Conservation (phyloP, 768 basidiomycete genomes). For the Agaricus subrufescens region DNA sequence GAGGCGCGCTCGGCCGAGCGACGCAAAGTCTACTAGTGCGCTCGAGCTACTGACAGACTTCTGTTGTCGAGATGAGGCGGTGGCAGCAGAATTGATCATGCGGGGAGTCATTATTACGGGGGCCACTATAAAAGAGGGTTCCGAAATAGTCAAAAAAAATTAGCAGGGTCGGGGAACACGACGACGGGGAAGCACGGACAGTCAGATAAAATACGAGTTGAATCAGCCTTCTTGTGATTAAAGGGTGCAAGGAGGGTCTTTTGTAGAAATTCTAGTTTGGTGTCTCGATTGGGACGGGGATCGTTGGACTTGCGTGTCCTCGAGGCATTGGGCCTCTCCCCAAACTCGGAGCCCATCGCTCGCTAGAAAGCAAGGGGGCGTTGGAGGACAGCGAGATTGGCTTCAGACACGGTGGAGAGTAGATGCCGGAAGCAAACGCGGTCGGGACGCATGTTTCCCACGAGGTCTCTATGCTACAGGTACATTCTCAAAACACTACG, state of each 20-base stretch:
- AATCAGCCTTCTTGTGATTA: conserved; percentile 61
- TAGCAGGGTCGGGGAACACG: not conserved
- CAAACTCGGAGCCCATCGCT: conserved; percentile 34
- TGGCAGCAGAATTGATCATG: conserved; percentile 69
- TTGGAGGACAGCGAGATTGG: conserved; percentile 1
- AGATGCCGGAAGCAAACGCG: not conserved
- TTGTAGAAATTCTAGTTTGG: conserved; percentile 59
- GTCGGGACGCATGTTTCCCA: conserved; percentile 6
- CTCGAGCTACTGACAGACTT: conserved; percentile 28
- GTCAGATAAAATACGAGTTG: conserved; percentile 69
- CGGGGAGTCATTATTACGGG: conserved; percentile 88
- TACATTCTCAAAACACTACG: not conserved
- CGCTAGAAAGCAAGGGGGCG: not conserved
- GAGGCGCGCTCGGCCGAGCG: conserved; percentile 75
- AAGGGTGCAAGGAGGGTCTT: conserved; percentile 72
- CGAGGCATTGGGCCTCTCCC: conserved; percentile 14
- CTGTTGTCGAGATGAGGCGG: conserved; percentile 51
- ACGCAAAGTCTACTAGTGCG: conserved; percentile 62
- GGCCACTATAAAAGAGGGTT: conserved; percentile 48
- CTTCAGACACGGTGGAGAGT: not conserved
- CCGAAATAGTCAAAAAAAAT: conserved; percentile 3
- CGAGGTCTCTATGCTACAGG: conserved; percentile 8
- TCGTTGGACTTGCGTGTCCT: conserved; percentile 20
- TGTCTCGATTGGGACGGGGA: conserved; percentile 26
- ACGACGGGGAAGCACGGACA: conserved; percentile 39